A percentile compares a stretch with the other conserved stretches of the same genome.
These are phyloP conservation scores for Candida sp. DNA, from an alignment of 1,139 yeast species.

Conservation along the genomic window DNA sequence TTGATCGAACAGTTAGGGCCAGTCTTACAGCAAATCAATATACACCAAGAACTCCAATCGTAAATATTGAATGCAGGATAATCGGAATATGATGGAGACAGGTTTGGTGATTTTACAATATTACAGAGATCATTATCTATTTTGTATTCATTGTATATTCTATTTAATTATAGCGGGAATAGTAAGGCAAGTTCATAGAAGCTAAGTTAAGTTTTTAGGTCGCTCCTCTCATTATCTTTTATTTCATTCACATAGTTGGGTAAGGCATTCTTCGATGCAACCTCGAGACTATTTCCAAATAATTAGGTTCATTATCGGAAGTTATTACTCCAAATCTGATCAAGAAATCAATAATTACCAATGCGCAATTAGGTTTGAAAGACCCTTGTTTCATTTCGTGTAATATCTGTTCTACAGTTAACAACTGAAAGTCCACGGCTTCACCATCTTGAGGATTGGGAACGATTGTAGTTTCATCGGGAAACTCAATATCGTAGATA, in stretches of 20 bases:
- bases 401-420: conserved; percentile 57
- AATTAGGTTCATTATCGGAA: conserved; percentile 61
- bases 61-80: not conserved
- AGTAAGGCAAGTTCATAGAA: no score
- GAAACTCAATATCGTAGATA: conserved; percentile 67
- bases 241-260: conserved; percentile 37
- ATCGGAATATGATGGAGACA: not conserved
- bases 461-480: conserved; percentile 34
- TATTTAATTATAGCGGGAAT: no score
- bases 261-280: conserved; percentile 72
- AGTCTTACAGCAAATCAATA: no score
- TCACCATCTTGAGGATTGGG: conserved; percentile 87
- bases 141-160: no score
- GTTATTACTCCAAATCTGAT: conserved; percentile 74
- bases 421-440: conserved; percentile 66
- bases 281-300: conserved; percentile 51
- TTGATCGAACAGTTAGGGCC: not conserved
- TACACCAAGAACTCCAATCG: no score
- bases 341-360: conserved; percentile 77
- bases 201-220: no score
- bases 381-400: conserved; percentile 45
- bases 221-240: not conserved
- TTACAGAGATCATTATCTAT: no score
- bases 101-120: no score
- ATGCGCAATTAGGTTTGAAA: conserved; percentile 89